Base-by-base conservation (phyloP, 306 rosid species). In the Pueraria montana region DNA sequence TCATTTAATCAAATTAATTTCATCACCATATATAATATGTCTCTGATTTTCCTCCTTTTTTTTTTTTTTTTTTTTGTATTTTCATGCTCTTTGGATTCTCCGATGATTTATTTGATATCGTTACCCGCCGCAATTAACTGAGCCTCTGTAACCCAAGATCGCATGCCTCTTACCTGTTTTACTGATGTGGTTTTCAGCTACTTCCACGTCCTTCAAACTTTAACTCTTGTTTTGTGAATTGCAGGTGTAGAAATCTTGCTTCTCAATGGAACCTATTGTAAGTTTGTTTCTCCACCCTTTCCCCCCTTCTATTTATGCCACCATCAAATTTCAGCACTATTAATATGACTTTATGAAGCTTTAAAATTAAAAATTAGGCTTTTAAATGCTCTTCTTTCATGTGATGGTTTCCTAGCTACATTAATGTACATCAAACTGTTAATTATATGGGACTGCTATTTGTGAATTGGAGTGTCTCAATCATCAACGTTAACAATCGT, bases 191-290 rank as follows among this genome's bases (percentile, higher is more conserved):
- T 13, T 64, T 64, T 34, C 72, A 27, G 30, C 63, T 53, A 6
- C 40, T 43, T 76, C 38, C 56, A 2, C 14, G 1, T 64, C 16
- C 21, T 20, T 74, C 68, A 5, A 56, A 34, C 40, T 74, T 45
- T 34, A 38, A 36, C 77, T 61, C 13, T 64, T 56, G 3, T 80
- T 72, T 32, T 68, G 4, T 72, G 16, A 70, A 70, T 77, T 84
- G 61, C 89, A 88, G 93, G 76, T 18, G 66, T 36, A 53, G 3
- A 36, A 43, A 71, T 34, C 32, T 69, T 52, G 58, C 34, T 72
- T 69, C 9, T 6, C 88, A 30, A 90, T 91, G 93, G 96, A 87
- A 1, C 18, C 87, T 62, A 48, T 72, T 70, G 96, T 91, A 80
- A 91, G 92, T 76, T 87, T 87, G 1, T 61, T 64, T 14, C 16